phyloP scores from a whole-genome alignment of 2,329 filamentous ascomycete genomes.

The Dryadomyces quercus-mongolicae region DNA sequence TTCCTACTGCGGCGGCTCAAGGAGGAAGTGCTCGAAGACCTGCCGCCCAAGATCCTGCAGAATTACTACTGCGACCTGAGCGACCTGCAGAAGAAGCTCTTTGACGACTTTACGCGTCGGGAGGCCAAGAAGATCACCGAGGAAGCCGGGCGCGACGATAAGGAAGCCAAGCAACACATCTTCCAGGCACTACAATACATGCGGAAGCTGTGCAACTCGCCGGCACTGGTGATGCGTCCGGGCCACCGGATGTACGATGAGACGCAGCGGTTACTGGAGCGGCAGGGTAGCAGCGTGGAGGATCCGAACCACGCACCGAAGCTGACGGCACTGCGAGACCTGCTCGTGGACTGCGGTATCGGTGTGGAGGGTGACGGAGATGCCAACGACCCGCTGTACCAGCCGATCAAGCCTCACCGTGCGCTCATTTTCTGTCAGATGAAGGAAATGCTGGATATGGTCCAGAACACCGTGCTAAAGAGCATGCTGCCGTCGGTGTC shows the following conservation, averaged over 20 bases:
- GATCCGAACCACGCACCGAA: conserved; percentile 88
- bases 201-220: conserved; percentile 98
- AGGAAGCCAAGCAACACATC: conserved; percentile 93
- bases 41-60: conserved; percentile 95
- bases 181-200: conserved; percentile 99
- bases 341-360: conserved; percentile 97
- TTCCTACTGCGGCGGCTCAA: conserved; percentile 94
- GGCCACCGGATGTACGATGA: conserved; percentile 83
- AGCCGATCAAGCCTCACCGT: conserved; percentile 90
- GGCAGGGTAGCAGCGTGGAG: conserved; percentile 68
- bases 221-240: conserved; percentile 90
- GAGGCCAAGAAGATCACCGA: conserved; percentile 80
- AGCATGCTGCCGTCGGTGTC: conserved; percentile 87
- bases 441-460: conserved; percentile 99
- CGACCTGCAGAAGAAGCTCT: conserved; percentile 86
- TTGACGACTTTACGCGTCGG: conserved; percentile 91
- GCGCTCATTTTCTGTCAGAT: conserved; percentile 98
- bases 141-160: conserved; percentile 74
- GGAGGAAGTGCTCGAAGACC: conserved; percentile 90
- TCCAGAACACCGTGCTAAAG: conserved; percentile 84
- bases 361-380: conserved; percentile 57
- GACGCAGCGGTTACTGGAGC: conserved; percentile 67
- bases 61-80: conserved; percentile 99
- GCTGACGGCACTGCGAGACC: conserved; percentile 74
- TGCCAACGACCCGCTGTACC: conserved; percentile 46